Evolutionary conservation across 306 rosid species (phyloP), one percentile per base, ranked within the genome.

Genomic region (Astragalus glycyphyllos): DNA sequence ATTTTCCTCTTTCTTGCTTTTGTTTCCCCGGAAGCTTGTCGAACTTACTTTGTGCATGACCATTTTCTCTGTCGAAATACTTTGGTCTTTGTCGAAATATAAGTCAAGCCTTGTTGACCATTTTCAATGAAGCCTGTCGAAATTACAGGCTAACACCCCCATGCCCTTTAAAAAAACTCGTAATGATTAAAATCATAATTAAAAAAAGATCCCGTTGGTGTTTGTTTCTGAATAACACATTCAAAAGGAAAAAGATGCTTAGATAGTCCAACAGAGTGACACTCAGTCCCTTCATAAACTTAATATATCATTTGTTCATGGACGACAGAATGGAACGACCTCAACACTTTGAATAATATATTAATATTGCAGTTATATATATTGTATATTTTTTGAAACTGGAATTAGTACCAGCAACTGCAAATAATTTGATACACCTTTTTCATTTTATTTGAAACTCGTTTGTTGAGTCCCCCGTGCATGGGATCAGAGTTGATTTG

Each of bases 191-290:
- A 66, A n/a, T 14, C 46, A 10, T 66, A 48, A 45, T 11, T 41
- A 41, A 8, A 11, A 11, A 66, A 66, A 66, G 58, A 66, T 66
- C 34, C 71, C 49, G 31, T 65, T 23, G 26, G 47, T 44, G 50
- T 65, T 74, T 44, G 50, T 65, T 74, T 74, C 54, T 15, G 13
- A 51, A 37, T 16, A 62, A 62, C 23, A 57, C 32, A 40, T 65
- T 74, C 78, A 47, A 72, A 68, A 65, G 65, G 34, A 57, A 72
- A 78, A 40, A 40, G 58, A 11, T 17, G 29, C 49, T 37, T 26
- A 74, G 29, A 74, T 68, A 45, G 74, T 68, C 74, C 54, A 68
- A 58, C 14, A 61, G n/a, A 35, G 44, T 49, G 66, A 37, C 26
- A 32, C 69, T 12, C 4, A 29, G 11, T 26, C 40, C 15, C 58